Percentiles rank a stretch among this genome's conserved stretches.
phyloP scores from a whole-genome alignment of 169 alveolate species.

The Nephromyces sp. region DNA sequence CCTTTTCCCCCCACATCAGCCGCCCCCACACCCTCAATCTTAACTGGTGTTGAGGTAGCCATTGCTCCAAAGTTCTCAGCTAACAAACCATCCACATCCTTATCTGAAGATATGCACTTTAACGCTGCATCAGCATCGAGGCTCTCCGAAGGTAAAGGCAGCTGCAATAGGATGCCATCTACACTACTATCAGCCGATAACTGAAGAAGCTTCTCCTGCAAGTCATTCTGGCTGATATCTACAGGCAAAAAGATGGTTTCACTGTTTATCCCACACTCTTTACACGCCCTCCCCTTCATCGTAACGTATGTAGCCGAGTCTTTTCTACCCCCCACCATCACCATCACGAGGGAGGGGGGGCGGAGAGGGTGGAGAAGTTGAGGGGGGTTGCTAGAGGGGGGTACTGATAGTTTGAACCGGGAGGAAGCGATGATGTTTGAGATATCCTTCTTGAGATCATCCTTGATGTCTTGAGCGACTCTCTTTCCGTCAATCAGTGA shows the following conservation, averaged over 20 bases:
- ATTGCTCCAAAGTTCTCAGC: constrained; percentile 44
- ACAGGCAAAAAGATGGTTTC: background rate
- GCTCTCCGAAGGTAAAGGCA: constrained; percentile 58
- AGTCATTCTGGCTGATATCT: constrained; percentile 21
- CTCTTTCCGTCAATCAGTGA: no score
- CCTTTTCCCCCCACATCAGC: no score
- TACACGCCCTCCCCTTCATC: constrained; percentile 20
- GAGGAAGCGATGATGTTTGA: no score
- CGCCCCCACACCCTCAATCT: no score
- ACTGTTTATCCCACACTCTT: constrained; percentile 10
- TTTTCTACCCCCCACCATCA: constrained; percentile 18
- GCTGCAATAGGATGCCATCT: constrained; percentile 44
- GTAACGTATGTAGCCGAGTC: constrained; percentile 13
- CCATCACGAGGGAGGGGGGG: constrained; percentile 2
- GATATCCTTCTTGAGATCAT: no score
- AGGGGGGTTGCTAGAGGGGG: no score
- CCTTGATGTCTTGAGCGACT: no score
- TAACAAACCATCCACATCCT: constrained; percentile 66
- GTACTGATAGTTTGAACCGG: no score
- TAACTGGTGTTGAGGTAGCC: background rate
- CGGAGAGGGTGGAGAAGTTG: background rate
- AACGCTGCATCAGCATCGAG: constrained; percentile 38
- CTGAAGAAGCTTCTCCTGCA: constrained; percentile 27
- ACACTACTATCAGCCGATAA: constrained; percentile 33
- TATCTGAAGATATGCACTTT: constrained; percentile 23